Conservation (phyloP, 148 eudicot species). For the Vaccinium macrocarpon region DNA sequence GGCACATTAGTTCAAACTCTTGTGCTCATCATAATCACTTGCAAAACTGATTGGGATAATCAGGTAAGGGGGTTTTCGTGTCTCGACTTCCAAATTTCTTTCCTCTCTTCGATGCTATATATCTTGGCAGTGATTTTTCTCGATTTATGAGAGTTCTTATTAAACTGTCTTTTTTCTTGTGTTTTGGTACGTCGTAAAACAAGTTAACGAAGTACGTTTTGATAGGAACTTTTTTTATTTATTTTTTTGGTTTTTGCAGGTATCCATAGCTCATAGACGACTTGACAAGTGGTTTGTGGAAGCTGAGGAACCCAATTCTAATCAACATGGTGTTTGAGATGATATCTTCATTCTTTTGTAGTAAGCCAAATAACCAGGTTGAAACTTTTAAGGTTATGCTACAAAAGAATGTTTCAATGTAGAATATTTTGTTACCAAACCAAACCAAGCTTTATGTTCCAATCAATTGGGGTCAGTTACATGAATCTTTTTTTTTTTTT, state of each 20-base stretch:
- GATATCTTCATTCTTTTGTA: not conserved
- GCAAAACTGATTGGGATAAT: slow-evolving; percentile 49
- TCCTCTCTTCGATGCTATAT: not conserved
- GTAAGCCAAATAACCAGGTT: not conserved
- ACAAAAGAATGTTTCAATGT: no score
- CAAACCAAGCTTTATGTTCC: no score
- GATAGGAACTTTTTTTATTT: not conserved
- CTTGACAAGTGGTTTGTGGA: slow-evolving; percentile 34
- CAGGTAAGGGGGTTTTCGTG: slow-evolving; percentile 22
- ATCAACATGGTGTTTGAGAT: not conserved
- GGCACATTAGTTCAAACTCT: slow-evolving; percentile 43
- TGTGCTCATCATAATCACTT: slow-evolving; percentile 35
- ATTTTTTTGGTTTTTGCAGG: slow-evolving; percentile 19
- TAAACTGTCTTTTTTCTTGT: no score
- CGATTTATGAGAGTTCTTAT: no score
- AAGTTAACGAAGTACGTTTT: no score
- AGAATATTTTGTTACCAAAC: no score
- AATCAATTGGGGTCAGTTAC: no score
- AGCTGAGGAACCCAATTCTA: slow-evolving; percentile 13
- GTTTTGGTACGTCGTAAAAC: no score
- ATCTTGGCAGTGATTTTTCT: not conserved
- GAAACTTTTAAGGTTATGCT: not conserved
- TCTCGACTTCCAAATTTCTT: not conserved
- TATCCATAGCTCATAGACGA: slow-evolving; percentile 27
- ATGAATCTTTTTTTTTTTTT: no score